phyloP scores from a whole-genome alignment of 805 yeast species.

The Saturnispora besseyi region DNA sequence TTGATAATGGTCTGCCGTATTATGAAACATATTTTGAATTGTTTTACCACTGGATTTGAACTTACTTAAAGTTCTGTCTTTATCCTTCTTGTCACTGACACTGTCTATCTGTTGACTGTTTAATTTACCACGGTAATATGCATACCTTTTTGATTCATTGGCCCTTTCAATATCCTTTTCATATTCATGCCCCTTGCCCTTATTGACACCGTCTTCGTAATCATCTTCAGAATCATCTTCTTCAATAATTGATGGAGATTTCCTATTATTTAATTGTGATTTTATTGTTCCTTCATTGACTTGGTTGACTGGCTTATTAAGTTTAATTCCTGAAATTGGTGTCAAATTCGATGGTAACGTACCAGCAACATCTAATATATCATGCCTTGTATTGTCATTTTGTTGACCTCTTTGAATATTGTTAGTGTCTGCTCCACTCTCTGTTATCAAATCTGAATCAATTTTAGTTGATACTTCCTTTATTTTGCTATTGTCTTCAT shows the following conservation, averaged over 20 bases:
- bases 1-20: constrained; percentile 17
- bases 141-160: not conserved
- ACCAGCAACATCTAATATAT: constrained; percentile 7
- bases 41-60: constrained; percentile 19
- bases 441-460: not conserved
- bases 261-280: not conserved
- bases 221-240: constrained; percentile 17
- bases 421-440: not conserved
- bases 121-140: not conserved
- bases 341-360: constrained; percentile 18
- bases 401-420: too few species aligned
- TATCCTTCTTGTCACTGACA: constrained; percentile 3
- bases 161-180: not conserved
- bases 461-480: not conserved
- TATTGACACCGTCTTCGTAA: not conserved
- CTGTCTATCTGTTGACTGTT: not conserved
- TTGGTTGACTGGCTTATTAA: not conserved
- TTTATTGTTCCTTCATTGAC: not conserved
- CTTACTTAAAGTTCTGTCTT: constrained; percentile 18
- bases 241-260: constrained; percentile 3
- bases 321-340: constrained; percentile 17
- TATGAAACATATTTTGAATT: constrained; percentile 21
- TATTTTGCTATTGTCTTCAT: constrained; percentile 5
- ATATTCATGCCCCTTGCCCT: not conserved
- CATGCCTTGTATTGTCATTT: not conserved